Evolutionary conservation across 805 yeast genomes (phyloP), one percentile per base, ranked within the genome.

Genomic region (Kurtzmaniella cleridarum): DNA sequence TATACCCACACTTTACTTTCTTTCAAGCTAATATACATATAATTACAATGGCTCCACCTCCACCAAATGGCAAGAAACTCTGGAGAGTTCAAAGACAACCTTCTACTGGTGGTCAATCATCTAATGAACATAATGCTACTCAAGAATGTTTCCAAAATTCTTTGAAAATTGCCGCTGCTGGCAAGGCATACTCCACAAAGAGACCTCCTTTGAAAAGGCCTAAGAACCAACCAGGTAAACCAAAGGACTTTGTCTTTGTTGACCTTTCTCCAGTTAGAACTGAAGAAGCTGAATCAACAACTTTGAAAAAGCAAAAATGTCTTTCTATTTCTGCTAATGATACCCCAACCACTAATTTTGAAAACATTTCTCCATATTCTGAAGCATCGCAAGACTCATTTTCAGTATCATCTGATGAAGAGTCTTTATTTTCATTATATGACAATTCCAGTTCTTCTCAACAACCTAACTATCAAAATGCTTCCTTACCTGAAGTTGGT

Each of bases 191-290:
- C 46, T 45, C 57, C 31, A 54, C 53, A 30, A 64, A 59, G 43
- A 62, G 67, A 42, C 66, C 69, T 10, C 71, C 71, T 13, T 57
- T 59, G 39, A 65, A 59, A 46, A 64, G 73, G 51, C 73, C 73
- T 26, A 67, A 64, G 56, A 57, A 62, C 47, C 62, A 57, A 50
- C 72, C 72, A 6, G 73, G 73, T 3, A 62, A 58, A 59, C 71
- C 70, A 36, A 66, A 64, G 51, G 71, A 66, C 46, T 68, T 67
- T 43, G 71, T 68, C 14, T 68, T 68, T 46, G 73, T 68, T 32
- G 72, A 68, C 47, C 64, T 68, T 46, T 64, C 71, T 14, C 73
- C 73, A 15, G 59, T 66, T 20, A 62, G 62, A 44, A 43, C 53
- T 36, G 56, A 50, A 20, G 53, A 54, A 24, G 55, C 48, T 18